Percentiles rank a stretch among this genome's conserved stretches.
phyloP scores from a whole-genome alignment of 164 flowering plant genomes.

The Annona squamosa region DNA sequence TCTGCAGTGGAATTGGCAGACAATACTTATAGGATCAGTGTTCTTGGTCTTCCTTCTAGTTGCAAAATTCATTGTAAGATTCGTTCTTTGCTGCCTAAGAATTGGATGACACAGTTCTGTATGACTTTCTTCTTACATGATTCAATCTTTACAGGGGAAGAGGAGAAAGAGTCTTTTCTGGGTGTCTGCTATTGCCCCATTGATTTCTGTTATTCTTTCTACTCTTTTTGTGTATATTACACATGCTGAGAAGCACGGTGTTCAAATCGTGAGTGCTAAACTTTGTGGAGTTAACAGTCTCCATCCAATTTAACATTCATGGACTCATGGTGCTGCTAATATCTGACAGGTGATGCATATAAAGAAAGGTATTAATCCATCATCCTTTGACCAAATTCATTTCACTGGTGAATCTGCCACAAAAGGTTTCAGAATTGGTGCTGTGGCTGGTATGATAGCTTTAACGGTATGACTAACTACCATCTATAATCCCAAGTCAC shows the following conservation, averaged over 20 bases:
- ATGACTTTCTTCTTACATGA: conserved; percentile 8
- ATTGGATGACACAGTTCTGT: background rate
- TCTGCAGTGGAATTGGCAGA: conserved; percentile 98
- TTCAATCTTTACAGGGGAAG: conserved; percentile 55
- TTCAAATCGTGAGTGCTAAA: conserved; percentile 55
- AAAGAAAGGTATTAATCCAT: conserved; percentile 65
- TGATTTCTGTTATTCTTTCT: conserved; percentile 71
- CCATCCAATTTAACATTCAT: background rate
- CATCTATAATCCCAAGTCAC: background rate
- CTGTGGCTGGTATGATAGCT: conserved; percentile 78
- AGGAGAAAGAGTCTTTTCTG: conserved; percentile 76
- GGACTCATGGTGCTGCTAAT: conserved; percentile 7
- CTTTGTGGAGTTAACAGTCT: background rate
- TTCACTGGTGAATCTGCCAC: conserved; percentile 49
- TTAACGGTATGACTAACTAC: conserved; percentile 47
- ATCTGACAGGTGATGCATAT: conserved; percentile 57
- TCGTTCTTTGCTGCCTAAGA: background rate
- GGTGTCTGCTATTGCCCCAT: conserved; percentile 88
- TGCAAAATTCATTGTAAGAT: conserved; percentile 71
- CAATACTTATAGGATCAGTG: conserved; percentile 61
- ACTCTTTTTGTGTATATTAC: conserved; percentile 81
- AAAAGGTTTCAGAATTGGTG: conserved; percentile 65
- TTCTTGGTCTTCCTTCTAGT: conserved; percentile 66
- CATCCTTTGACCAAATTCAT: conserved; percentile 52
- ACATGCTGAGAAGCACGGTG: conserved; percentile 74